A percentile compares a stretch with the other conserved stretches of the same genome.
Conservation (phyloP, 2,329 filamentous ascomycete species). For the Sclerotinia borealis region DNA sequence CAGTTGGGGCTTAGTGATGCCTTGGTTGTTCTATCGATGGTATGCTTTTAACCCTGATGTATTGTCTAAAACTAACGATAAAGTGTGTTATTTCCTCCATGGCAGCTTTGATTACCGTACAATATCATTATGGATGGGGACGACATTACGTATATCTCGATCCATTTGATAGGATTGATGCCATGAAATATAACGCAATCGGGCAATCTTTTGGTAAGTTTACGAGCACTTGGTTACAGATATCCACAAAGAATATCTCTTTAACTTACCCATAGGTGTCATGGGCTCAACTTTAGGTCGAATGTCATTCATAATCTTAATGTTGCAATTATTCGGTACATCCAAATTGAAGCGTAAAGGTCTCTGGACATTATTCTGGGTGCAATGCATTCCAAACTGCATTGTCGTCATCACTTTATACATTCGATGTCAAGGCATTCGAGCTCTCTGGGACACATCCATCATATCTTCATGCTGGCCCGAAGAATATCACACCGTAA, state of each 20-base stretch:
- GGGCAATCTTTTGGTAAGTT: conserved; percentile 16
- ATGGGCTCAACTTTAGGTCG: conserved; percentile 19
- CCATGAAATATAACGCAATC: conserved; percentile 16
- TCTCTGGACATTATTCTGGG: conserved; percentile 16
- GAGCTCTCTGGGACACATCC: conserved; percentile 15
- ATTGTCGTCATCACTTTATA: conserved; percentile 15
- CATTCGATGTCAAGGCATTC: conserved; percentile 15
- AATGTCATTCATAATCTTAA: conserved; percentile 16
- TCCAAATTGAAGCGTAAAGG: neutral
- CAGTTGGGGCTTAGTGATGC: conserved; percentile 18
- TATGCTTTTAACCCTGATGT: neutral
- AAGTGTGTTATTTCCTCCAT: conserved; percentile 6
- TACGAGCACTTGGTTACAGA: neutral
- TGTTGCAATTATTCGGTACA: conserved; percentile 19
- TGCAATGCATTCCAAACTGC: conserved; percentile 12
- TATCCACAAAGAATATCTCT: neutral
- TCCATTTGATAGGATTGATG: conserved; percentile 9
- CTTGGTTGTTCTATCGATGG: conserved; percentile 13
- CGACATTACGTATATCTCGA: conserved; percentile 17
- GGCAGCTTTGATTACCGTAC: conserved; percentile 10
- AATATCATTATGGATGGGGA: conserved; percentile 20
- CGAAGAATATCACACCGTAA: conserved; percentile 12
- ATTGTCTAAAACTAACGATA: neutral
- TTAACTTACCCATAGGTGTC: conserved; percentile 11
- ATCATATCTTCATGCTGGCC: conserved; percentile 14